Base-by-base conservation (phyloP, 1,284 basidiomycete genomes). In the Cryptococcus sp. region DNA sequence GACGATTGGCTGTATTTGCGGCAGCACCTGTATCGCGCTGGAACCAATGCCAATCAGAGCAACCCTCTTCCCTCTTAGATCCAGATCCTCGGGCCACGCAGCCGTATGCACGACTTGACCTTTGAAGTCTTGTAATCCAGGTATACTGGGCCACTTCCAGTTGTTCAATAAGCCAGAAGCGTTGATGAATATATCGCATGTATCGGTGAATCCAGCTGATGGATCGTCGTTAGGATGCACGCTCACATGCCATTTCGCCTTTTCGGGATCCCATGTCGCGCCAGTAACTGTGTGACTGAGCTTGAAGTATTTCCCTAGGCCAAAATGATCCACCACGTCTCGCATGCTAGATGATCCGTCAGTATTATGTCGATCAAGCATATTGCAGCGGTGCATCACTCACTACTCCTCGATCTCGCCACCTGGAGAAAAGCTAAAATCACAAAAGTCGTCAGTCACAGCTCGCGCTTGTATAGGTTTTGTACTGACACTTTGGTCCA, bases 11-110 rank as follows among this genome's bases (percentile, higher is more conserved):
- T 55, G 54, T 11, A 55, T 55, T 34, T 55, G 46, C 22, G 54
- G 54, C 19, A 55, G 41, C n/a, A 55, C 54, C 54, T 55, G 41
- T 19, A 61, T 61, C 1, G 50, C 59, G 19, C 48, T 61, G 23
- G 54, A 34, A 6, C 56, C 61, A 51, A 49, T 54, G 13, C 65
- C 60, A 29, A 66, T 46, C 44, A 66, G 40, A 26, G 51, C 54
- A 25, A 62, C 56, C n/a, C 23, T 55, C 37, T 50, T 56, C 17
- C 63, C 65, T 16, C 45, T 57, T 16, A 68, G 54, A n/a, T 62
- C 50, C 29, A 66, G 54, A 46, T 65, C 62, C 19, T 59, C 50
- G 2, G 67, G 67, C 67, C 67, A 68, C 25, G 52, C 46, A 13
- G 55, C 56, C 15, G 65, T 57, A 54, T 68, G 67, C 15, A 66